These are phyloP conservation scores for Rubia peregrina DNA, from an alignment of 305 asterid genomes.

Conservation along the genomic window DNA sequence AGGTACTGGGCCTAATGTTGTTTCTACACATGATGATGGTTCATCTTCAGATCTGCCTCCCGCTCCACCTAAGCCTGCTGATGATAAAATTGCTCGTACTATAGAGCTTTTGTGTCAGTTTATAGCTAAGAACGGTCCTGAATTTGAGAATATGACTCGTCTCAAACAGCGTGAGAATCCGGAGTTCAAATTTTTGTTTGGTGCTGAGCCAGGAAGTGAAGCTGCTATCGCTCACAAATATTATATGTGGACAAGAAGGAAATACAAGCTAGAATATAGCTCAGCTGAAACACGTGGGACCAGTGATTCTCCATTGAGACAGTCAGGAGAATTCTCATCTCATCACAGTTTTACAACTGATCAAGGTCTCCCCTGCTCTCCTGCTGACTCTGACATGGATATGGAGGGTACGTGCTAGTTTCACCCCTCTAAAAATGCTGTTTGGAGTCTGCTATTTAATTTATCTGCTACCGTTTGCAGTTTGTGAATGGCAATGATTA, in stretches of 20 bases:
- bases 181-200: constrained; percentile 19
- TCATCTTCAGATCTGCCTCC: constrained; percentile 28
- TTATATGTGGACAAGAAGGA: constrained; percentile 20
- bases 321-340: constrained; percentile 12
- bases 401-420: constrained; percentile 65
- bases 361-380: constrained; percentile 35
- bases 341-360: constrained; percentile 22
- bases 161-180: constrained; percentile 18
- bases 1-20: constrained; percentile 18
- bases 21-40: constrained; percentile 20
- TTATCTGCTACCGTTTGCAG: constrained; percentile 8
- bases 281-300: background rate
- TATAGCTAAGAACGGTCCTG: constrained; percentile 34
- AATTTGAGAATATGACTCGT: constrained; percentile 27
- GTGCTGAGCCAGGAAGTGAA: constrained; percentile 19
- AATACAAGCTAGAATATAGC: constrained; percentile 7
- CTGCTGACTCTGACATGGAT: constrained; percentile 80
- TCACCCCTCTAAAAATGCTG: constrained; percentile 5
- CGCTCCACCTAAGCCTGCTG: constrained; percentile 29
- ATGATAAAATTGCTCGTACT: constrained; percentile 23
- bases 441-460: constrained; percentile 12
- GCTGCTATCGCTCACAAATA: constrained; percentile 21
- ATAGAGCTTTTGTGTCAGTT: constrained; percentile 28
- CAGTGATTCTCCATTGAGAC: constrained; percentile 11
- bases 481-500: constrained; percentile 1